Evolutionary conservation across 441 rosid genomes (phyloP).

Genomic region (Populus hybrid): DNA sequence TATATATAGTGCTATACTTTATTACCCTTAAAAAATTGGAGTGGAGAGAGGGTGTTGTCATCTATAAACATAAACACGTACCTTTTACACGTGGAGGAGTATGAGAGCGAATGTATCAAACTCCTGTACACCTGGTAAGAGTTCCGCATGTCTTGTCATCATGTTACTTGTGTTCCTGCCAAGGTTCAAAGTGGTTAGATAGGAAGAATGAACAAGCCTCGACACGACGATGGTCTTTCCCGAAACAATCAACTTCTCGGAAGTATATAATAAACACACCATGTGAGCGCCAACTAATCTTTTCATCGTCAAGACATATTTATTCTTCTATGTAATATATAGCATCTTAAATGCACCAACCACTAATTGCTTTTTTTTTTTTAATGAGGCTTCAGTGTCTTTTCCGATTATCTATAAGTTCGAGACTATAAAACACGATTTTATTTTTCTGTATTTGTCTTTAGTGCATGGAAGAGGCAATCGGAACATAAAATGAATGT

Average conservation of each 20-base stretch:
- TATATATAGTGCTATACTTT: too few species aligned
- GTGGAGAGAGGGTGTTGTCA: too few species aligned
- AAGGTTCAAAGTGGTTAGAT: not conserved
- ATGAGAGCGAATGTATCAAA: not conserved
- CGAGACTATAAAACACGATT: not conserved
- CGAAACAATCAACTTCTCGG: conserved; percentile 13
- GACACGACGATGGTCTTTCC: conserved; percentile 18
- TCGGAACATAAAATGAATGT: too few species aligned
- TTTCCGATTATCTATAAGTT: not conserved
- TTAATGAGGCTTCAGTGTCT: not conserved
- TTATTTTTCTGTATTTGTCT: too few species aligned
- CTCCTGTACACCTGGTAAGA: not conserved
- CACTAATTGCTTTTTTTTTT: not conserved
- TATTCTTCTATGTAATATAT: not conserved
- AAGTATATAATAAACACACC: conserved; percentile 32
- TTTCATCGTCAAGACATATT: not conserved
- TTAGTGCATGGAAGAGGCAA: too few species aligned
- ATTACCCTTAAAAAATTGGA: too few species aligned
- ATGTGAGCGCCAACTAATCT: conserved; percentile 62
- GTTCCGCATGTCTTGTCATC: not conserved
- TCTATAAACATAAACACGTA: too few species aligned
- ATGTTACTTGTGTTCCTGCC: not conserved
- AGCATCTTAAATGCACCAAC: conserved; percentile 3
- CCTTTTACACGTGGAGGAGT: too few species aligned
- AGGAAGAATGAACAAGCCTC: not conserved